Evolutionary conservation across 2,329 filamentous ascomycete genomes (phyloP), one percentile per base, ranked within the genome.

Genomic region (Xylariomycetidae sp.): DNA sequence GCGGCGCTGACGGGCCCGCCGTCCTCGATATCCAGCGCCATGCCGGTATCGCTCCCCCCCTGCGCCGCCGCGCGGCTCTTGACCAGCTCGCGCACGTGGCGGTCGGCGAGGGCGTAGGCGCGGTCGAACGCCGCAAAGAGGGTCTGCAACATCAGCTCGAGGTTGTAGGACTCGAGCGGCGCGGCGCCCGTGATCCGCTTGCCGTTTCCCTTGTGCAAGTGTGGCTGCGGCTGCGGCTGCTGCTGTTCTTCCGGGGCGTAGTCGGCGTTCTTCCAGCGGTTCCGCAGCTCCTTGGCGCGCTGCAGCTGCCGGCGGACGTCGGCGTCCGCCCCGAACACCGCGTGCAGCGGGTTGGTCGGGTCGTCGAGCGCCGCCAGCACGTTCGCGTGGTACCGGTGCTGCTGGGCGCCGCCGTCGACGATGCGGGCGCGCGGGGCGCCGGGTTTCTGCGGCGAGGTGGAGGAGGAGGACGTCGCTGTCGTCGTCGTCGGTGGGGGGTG

Each of bases 221-320:
- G 20, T 12, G 8, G 20, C 20, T 12, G 12, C 20, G 8, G 20
- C 20, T 12, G 20, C 20, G 8, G 20, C 20, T 12, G 20, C 20
- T 23, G 20, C 20, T 23, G 20, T 23, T 23, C 20, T 23, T 23
- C 20, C 8, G 20, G 20, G 18, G 15, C 30, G 26, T 73, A 67
- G 23, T 78, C 74, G 0, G 73, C 78, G 34, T 79, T 74, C 58
- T 86, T 86, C 82, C 82, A 86, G 8, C 75, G 65, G 44, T 86
- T 86, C 2, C 82, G 65, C 35, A 84, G 67, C 43, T 83, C 79
- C 52, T 86, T 86, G 1, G 82, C 82, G 34, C 74, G 63, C 32
- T 67, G 67, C 4, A 87, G 63, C 33, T 80, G 73, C n/a, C 63
- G 59, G 9, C 69, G 64, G 5, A 79, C 74, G 3, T 71, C 64